Evolutionary conservation across 164 flowering plant species (phyloP).

Genomic region (Brasenia schreberi): DNA sequence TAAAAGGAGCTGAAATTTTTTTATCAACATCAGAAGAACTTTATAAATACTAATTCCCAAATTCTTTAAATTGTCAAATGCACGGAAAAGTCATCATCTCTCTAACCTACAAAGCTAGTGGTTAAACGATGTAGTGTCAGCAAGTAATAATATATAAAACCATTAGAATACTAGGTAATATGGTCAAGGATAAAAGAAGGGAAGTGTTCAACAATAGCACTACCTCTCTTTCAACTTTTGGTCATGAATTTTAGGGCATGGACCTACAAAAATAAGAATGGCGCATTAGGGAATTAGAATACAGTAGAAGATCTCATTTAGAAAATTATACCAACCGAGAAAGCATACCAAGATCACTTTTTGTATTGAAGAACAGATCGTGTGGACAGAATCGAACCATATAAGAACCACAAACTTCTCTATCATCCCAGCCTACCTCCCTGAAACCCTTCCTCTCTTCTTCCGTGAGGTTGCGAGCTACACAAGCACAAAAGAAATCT

Average conservation of each 20-base stretch:
- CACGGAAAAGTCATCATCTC: no score
- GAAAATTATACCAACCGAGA: neutral
- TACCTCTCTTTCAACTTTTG: slow-evolving; percentile 95
- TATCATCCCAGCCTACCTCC: slow-evolving; percentile 85
- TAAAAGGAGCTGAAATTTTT: no score
- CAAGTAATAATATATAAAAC: no score
- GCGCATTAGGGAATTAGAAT: neutral
- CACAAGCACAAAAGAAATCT: slow-evolving; percentile 5
- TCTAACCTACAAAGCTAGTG: no score
- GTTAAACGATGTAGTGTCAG: no score
- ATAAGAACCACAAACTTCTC: slow-evolving; percentile 77
- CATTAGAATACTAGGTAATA: neutral
- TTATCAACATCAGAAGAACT: no score
- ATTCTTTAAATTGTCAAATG: no score
- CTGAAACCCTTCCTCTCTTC: slow-evolving; percentile 76
- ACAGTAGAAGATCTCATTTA: neutral
- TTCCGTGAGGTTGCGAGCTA: slow-evolving; percentile 89
- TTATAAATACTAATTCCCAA: no score
- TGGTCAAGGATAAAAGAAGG: neutral
- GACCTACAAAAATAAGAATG: slow-evolving; percentile 29
- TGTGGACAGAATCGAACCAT: slow-evolving; percentile 99
- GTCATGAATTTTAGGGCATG: slow-evolving; percentile 87
- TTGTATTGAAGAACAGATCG: slow-evolving; percentile 91
- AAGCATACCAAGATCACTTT: slow-evolving; percentile 83
- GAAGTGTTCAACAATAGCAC: neutral